Percentiles rank a stretch among this genome's conserved stretches.
phyloP scores from a whole-genome alignment of 73 alveolate species.

The Chromera velia region DNA sequence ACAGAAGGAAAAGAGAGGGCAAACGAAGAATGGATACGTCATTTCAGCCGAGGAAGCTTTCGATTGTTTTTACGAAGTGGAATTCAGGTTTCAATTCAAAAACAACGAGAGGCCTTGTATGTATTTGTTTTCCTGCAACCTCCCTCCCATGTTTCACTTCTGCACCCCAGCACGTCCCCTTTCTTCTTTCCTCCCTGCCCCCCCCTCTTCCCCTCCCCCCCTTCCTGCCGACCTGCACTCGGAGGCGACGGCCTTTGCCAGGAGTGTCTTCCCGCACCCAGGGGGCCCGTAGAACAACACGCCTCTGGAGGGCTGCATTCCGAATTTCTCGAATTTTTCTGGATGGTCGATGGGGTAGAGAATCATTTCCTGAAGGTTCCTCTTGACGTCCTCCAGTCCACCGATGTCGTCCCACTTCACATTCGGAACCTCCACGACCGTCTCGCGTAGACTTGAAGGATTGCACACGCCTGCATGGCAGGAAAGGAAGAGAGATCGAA shows the following conservation, averaged over 20 bases:
- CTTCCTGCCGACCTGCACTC: conserved; percentile 76
- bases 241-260: conserved; percentile 85
- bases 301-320: conserved; percentile 76
- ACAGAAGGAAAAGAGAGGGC: no score
- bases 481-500: neutral
- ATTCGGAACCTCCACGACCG: conserved; percentile 88
- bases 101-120: no score
- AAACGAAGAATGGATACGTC: no score
- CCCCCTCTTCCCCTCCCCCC: conserved; percentile 60
- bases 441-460: conserved; percentile 71
- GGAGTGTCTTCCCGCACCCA: conserved; percentile 71
- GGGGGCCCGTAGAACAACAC: conserved; percentile 89
- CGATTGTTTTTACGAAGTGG: no score
- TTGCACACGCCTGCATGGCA: conserved; percentile 16
- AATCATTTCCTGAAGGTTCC: conserved; percentile 84
- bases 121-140: no score
- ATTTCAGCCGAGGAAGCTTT: no score
- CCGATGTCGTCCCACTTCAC: conserved; percentile 97
- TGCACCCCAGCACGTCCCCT: no score
- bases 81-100: no score
- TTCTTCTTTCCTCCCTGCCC: conserved; percentile 65
- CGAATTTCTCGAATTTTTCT: conserved; percentile 63
- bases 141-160: no score
- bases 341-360: conserved; percentile 96
- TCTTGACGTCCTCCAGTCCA: conserved; percentile 91